Base-by-base conservation (phyloP, 345 rosid species). In the Cardamine occulta region DNA sequence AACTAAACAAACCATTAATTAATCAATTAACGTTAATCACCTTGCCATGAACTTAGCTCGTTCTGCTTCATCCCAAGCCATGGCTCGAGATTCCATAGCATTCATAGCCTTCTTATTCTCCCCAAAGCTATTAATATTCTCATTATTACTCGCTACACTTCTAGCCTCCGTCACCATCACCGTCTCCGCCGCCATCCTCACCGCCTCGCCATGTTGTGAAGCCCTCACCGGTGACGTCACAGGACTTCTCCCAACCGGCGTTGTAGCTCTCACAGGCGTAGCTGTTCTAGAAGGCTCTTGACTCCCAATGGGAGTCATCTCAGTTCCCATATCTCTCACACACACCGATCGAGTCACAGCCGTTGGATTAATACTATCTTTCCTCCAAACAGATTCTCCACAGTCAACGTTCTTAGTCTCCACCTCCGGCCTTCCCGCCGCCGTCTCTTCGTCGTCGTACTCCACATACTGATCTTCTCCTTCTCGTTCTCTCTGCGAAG, bases 281-380 rank as follows among this genome's bases (percentile, higher is more conserved):
- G 88, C 88, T 5, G 96, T 85, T 83, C 97, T 86, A 4, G 97
- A 94, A 31, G 98, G 98, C 83, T 94, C 93, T 79, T 87, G 93
- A 76, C 98, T 94, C 1, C 90, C 92, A 6, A 86, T 85, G 0
- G 95, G 97, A 68, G 97, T 91, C 98, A 94, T 94, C 84, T 94
- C 98, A 26, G 98, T 94, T 66, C 98, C 97, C 95, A 90, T 94
- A 55, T 94, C 97, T 66, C 96, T 86, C 65, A 94, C 91, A 72
- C 93, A 86, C 0, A 94, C 82, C 9, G 97, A 90, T 81, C 93
- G 74, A 73, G 86, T 76, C 56, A 65, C 79, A n/a, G 86, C 68
- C 31, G 82, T 60, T 12, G 88, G 78, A 78, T 72, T 66, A 72
- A 80, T 80, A 78, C 80, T 80, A 28, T 45, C 79, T 18, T 87